phyloP scores from a whole-genome alignment of 192 early-diverging fungal genomes.

The Neocallimastix lanati region DNA sequence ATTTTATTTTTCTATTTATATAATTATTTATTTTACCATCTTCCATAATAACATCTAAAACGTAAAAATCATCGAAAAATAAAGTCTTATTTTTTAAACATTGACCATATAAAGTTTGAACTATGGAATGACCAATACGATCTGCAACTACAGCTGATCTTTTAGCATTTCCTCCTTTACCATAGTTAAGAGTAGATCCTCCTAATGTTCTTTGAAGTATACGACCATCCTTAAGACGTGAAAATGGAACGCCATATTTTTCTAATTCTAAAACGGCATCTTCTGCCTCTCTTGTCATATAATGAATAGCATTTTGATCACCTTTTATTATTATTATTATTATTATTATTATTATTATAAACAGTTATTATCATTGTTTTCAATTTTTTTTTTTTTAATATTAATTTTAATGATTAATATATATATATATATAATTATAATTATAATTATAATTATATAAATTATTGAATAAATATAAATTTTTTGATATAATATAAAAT shows the following conservation, averaged over 20 bases:
- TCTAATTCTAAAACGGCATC: conserved; percentile 90
- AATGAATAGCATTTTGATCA: conserved; percentile 99
- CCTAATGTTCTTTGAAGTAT: conserved; percentile 99
- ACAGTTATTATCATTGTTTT: no score
- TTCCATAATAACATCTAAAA: conserved; percentile 96
- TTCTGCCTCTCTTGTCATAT: conserved; percentile 98
- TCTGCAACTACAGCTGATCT: conserved; percentile 96
- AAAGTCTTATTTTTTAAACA: conserved; percentile 88
- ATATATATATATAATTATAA: no score
- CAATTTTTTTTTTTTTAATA: no score
- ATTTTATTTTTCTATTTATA: no score
- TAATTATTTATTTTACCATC: no score
- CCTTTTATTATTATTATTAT: no score
- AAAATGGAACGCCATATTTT: conserved; percentile 96
- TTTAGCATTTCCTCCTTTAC: conserved; percentile 92
- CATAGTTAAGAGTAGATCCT: conserved; percentile 87
- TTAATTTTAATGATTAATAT: no score
- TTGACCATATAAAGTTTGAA: conserved; percentile 96
- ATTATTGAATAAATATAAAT: no score
- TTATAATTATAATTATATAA: no score
- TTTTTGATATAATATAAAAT: no score
- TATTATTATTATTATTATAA: no score
- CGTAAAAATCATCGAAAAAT: conserved; percentile 99
- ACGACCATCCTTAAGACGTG: conserved; percentile 87
- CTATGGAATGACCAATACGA: conserved; percentile 90